A percentile compares a stretch with the other conserved stretches of the same genome.
These are phyloP conservation scores for Blastobotrys petasosporus DNA, from an alignment of 1,139 yeast genomes.

Conservation along the genomic window DNA sequence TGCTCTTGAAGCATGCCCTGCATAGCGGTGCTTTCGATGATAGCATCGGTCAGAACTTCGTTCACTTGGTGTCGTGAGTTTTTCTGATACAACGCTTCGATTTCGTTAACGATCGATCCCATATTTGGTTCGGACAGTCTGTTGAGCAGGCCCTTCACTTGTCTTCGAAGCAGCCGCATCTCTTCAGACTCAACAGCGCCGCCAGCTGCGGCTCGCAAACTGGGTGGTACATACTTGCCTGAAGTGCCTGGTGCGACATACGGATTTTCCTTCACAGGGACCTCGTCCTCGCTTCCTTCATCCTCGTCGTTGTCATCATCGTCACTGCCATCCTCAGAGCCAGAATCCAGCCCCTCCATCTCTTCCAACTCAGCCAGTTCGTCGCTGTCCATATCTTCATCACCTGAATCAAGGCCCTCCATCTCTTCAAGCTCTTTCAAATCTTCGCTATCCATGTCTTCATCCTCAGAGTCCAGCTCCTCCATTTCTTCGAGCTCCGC, in stretches of 20 bases:
- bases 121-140: slow-evolving; percentile 83
- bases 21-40: slow-evolving; percentile 60
- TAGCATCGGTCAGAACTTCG: slow-evolving; percentile 55
- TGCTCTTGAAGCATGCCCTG: slow-evolving; percentile 67
- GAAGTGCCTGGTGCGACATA: slow-evolving; percentile 62
- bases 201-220: slow-evolving; percentile 45
- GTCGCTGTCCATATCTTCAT: slow-evolving; percentile 28
- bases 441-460: slow-evolving; percentile 27
- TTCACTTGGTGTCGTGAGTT: slow-evolving; percentile 76
- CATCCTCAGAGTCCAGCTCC: slow-evolving; percentile 20
- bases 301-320: slow-evolving; percentile 28
- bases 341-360: slow-evolving; percentile 27
- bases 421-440: slow-evolving; percentile 23
- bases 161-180: slow-evolving; percentile 45
- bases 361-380: slow-evolving; percentile 38
- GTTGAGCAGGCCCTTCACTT: slow-evolving; percentile 76
- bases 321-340: slow-evolving; percentile 25
- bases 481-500: slow-evolving; percentile 3
- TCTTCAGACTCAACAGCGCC: slow-evolving; percentile 44
- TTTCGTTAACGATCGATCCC: slow-evolving; percentile 58
- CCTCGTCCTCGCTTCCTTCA: slow-evolving; percentile 42
- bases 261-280: slow-evolving; percentile 62
- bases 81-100: slow-evolving; percentile 54
- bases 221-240: slow-evolving; percentile 74
- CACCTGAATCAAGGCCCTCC: slow-evolving; percentile 18